These are phyloP conservation scores for Circinella minor DNA, from an alignment of 371 early-diverging fungal species.

Conservation along the genomic window DNA sequence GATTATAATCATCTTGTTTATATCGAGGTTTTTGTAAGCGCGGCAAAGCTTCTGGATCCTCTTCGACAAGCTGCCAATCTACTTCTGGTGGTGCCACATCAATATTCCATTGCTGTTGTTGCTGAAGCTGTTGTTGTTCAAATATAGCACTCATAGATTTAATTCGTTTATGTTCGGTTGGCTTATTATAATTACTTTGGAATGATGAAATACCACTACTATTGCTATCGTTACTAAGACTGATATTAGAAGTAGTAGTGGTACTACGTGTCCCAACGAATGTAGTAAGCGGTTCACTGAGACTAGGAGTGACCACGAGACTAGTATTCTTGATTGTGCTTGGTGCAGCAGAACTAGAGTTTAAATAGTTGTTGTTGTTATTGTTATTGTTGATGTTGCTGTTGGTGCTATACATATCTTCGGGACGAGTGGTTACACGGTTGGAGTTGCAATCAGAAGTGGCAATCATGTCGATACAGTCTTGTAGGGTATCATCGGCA, in stretches of 20 bases:
- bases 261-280: background rate
- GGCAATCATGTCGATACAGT: conserved; percentile 13
- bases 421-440: conserved; percentile 7
- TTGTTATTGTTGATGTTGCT: too few species aligned
- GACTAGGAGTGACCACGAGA: background rate
- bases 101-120: conserved; percentile 2
- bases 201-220: background rate
- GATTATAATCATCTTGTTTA: conserved; percentile 86
- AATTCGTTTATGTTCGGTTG: background rate
- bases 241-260: background rate
- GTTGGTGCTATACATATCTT: background rate
- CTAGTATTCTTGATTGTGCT: background rate
- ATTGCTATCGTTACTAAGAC: background rate
- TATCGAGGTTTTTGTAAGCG: conserved; percentile 73
- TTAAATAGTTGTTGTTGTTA: too few species aligned
- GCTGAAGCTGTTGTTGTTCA: background rate
- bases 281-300: background rate
- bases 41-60: conserved; percentile 37
- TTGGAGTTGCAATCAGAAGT: background rate
- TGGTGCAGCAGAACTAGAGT: background rate
- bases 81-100: background rate
- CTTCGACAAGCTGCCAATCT: conserved; percentile 28
- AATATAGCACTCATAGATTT: conserved; percentile 9
- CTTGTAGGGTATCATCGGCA: conserved; percentile 10
- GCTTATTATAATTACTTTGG: background rate